A percentile compares a stretch with the other conserved stretches of the same genome.
phyloP scores from a whole-genome alignment of 805 yeast species.

The Myxozyma mucilagina region DNA sequence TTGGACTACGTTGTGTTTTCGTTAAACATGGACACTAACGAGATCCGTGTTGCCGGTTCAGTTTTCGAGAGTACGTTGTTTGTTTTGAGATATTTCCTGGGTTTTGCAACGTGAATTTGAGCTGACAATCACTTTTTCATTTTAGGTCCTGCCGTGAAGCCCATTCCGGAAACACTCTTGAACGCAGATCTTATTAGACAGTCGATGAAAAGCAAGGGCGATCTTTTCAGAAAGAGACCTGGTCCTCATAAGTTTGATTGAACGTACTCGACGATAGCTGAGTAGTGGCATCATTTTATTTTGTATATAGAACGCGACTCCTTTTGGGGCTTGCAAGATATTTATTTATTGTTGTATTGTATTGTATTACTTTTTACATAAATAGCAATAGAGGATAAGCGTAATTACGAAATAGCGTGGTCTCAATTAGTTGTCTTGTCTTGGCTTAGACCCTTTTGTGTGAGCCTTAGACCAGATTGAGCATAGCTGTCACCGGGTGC shows the following conservation, averaged over 20 bases:
- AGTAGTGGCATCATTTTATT: too few species aligned
- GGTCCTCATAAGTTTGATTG: constrained; percentile 9
- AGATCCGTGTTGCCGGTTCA: constrained; percentile 22
- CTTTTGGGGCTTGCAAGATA: background rate
- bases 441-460: too few species aligned
- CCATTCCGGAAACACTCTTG: constrained; percentile 10
- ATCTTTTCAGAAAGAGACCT: constrained; percentile 25
- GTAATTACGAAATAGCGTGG: too few species aligned
- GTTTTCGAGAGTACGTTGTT: constrained; percentile 28
- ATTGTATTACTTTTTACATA: too few species aligned
- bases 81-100: background rate
- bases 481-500: too few species aligned
- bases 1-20: constrained; percentile 25
- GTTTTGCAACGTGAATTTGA: background rate
- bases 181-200: background rate
- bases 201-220: constrained; percentile 26
- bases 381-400: too few species aligned
- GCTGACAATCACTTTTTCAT: background rate
- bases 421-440: too few species aligned
- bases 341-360: too few species aligned
- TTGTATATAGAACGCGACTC: constrained; percentile 3
- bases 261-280: background rate
- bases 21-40: constrained; percentile 10
- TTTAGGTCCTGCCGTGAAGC: constrained; percentile 20
- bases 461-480: too few species aligned